Conservation (phyloP, 225 moss, liverwort and hornwort genomes). For the Physcomitrium patens region DNA sequence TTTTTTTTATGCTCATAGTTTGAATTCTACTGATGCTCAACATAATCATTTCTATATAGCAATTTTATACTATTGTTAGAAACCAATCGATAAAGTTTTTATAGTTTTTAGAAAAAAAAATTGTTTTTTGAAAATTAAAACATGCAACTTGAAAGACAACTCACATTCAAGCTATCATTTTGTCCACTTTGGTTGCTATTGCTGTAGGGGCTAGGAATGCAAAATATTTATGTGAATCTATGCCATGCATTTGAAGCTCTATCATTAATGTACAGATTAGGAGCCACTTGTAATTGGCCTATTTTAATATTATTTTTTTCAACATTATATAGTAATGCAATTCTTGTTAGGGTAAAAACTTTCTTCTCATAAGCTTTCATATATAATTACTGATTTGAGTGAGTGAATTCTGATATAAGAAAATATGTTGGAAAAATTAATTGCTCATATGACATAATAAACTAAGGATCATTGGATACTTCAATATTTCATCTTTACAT, state of each 20-base stretch:
- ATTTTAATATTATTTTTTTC: too few species aligned
- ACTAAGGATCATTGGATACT: not conserved
- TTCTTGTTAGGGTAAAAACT: not conserved
- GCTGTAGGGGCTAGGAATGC: constrained; percentile 49
- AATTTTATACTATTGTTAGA: too few species aligned
- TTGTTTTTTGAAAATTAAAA: too few species aligned
- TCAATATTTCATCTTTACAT: not conserved
- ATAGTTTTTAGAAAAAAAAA: too few species aligned
- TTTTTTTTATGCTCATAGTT: too few species aligned
- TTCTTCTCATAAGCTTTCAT: not conserved
- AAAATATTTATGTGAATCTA: constrained; percentile 6
- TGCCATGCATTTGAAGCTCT: constrained; percentile 7
- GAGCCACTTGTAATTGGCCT: constrained; percentile 38
- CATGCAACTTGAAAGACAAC: not conserved
- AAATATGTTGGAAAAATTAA: not conserved
- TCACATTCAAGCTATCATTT: constrained; percentile 41
- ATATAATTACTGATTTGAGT: not conserved
- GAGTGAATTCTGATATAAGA: not conserved
- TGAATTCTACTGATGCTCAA: too few species aligned
- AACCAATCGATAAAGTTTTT: too few species aligned
- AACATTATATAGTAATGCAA: too few species aligned
- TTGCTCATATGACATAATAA: not conserved
- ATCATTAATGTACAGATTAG: constrained; percentile 40
- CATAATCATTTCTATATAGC: too few species aligned
- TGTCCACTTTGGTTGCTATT: constrained; percentile 49